These are phyloP conservation scores for Trichoderma citrinoviride DNA, from an alignment of 2,329 filamentous ascomycete species.

Conservation along the genomic window DNA sequence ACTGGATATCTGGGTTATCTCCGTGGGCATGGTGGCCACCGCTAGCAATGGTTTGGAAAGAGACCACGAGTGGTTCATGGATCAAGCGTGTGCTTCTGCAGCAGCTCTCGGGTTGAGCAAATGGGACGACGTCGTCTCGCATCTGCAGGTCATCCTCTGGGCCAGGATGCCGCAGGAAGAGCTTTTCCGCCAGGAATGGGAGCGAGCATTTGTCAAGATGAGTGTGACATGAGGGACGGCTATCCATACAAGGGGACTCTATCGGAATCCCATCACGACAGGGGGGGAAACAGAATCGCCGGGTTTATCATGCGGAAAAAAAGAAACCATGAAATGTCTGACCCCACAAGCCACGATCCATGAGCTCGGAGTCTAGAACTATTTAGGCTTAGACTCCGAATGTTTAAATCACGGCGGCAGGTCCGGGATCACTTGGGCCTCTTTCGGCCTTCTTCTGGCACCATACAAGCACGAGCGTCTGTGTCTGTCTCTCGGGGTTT, in stretches of 20 bases:
- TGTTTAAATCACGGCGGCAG: conserved; percentile 1
- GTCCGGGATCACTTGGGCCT: not conserved
- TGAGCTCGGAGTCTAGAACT: conserved; percentile 14
- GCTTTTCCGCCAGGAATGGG: conserved; percentile 6
- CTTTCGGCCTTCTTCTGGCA: no score
- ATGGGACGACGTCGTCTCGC: not conserved
- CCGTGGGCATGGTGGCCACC: conserved; percentile 4
- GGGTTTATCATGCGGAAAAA: not conserved
- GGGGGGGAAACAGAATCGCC: not conserved
- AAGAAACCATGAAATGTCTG: not conserved
- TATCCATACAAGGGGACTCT: not conserved
- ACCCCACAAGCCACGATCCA: not conserved
- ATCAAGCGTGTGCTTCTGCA: not conserved
- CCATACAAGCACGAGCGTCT: not conserved
- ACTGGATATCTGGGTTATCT: conserved; percentile 2
- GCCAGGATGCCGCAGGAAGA: conserved; percentile 6
- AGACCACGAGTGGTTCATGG: not conserved
- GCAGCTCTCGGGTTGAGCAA: not conserved
- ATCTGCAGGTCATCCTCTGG: conserved; percentile 7
- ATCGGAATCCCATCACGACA: not conserved
- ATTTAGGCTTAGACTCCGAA: conserved; percentile 17
- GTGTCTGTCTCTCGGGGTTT: not conserved
- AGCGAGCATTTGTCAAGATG: not conserved
- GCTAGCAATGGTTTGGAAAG: not conserved
- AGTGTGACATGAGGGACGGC: not conserved